Evolutionary conservation across 257 asterid species (phyloP), one percentile per base, ranked within the genome.

Genomic region (Anisodus tanguticus): DNA sequence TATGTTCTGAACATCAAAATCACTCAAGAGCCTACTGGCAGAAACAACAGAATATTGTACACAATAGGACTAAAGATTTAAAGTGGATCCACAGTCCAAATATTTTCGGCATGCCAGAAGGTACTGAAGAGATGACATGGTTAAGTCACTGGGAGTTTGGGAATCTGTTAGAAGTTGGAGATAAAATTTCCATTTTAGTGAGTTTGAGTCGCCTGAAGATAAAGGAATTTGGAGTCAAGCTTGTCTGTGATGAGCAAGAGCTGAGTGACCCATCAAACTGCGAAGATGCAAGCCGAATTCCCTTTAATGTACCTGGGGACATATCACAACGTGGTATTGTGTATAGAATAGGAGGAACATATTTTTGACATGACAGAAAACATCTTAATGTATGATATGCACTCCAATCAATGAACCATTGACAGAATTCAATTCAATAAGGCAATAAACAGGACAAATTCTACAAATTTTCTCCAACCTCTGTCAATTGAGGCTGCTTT

Each of bases 141-240:
- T 60, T 83, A 83, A 83, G 85, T 37, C 82, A 13, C 69, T 83
- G 86, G 86, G 59, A 59, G 11, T 82, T 82, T 47, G 79, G 79
- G 47, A 16, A 67, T 47, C 5, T 37, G 47, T 31, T 57, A 11
- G 64, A 84, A 22, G 82, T 4, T 76, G 55, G 86, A 3, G 86
- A 84, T 6, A 43, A 84, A 8, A 67, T 84, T 1, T 72, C 31
- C 11, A 57, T 84, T 71, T 16, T 13, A 26, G 83, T 62, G 9
- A 1, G 13, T 60, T 19, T 83, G 64, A 72, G 26, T 43, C n/a
- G 39, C 0, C 37, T 72, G 11, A 58, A 35, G n/a, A 60, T 84
- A 5, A 78, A 74, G 67, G 86, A 84, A 55, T 26, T 74, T 19
- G 83, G 86, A 12, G 0, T 76, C 53, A 11, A 45, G 39, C 53